These are phyloP conservation scores for Cytospora schulzeri DNA, from an alignment of 2,329 filamentous ascomycete genomes.

Conservation along the genomic window DNA sequence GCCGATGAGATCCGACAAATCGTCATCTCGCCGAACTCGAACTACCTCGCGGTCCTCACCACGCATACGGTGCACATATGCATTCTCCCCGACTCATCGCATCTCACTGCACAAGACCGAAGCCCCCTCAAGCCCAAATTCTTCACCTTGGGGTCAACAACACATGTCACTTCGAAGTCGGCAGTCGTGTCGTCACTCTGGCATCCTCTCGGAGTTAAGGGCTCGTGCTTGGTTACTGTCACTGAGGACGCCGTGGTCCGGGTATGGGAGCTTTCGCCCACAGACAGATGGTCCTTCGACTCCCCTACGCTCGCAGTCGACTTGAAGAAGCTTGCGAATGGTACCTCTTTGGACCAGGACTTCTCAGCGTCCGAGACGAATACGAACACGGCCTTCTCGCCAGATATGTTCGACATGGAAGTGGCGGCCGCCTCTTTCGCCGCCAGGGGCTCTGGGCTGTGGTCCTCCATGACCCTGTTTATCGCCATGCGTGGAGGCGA, in stretches of 20 bases:
- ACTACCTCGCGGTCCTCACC: slow-evolving; percentile 83
- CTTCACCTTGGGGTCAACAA: slow-evolving; percentile 89
- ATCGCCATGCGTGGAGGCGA: slow-evolving; percentile 93
- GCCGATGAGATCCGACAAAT: slow-evolving; percentile 84
- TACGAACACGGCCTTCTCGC: slow-evolving; percentile 80
- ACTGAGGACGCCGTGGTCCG: slow-evolving; percentile 87
- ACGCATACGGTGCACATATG: slow-evolving; percentile 86
- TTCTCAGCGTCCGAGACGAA: slow-evolving; percentile 75
- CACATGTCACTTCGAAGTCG: slow-evolving; percentile 84
- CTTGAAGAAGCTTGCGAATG: slow-evolving; percentile 84
- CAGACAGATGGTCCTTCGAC: slow-evolving; percentile 86
- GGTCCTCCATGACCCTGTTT: slow-evolving; percentile 97
- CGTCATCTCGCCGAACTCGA: slow-evolving; percentile 77
- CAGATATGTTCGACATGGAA: slow-evolving; percentile 90
- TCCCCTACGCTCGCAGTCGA: slow-evolving; percentile 82
- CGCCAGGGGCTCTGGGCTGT: slow-evolving; percentile 70
- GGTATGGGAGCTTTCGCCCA: slow-evolving; percentile 85
- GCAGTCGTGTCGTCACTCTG: slow-evolving; percentile 81
- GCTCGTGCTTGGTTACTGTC: slow-evolving; percentile 81
- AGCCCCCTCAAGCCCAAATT: slow-evolving; percentile 77
- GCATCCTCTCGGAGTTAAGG: slow-evolving; percentile 87
- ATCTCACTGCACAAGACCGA: slow-evolving; percentile 70
- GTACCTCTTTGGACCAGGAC: slow-evolving; percentile 78
- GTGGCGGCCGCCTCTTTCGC: slow-evolving; percentile 86
- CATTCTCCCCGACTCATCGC: slow-evolving; percentile 77